These are phyloP conservation scores for Clarireedia paspali DNA, from an alignment of 2,329 filamentous ascomycete genomes.

Conservation along the genomic window DNA sequence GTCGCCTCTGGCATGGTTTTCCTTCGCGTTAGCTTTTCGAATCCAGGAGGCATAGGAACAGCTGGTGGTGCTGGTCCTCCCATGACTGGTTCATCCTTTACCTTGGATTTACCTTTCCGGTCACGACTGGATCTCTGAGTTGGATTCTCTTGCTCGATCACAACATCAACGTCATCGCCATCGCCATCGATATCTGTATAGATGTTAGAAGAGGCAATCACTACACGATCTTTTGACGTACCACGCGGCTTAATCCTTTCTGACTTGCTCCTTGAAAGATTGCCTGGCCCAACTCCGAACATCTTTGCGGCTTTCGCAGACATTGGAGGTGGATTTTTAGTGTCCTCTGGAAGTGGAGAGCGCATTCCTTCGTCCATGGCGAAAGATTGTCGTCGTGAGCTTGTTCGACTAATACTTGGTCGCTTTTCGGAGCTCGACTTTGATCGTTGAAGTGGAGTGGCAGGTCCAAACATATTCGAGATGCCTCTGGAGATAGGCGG, in stretches of 20 bases:
- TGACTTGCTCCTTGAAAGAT: constrained; percentile 41
- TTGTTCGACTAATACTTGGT: constrained; percentile 44
- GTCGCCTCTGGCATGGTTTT: constrained; percentile 18
- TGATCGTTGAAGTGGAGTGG: constrained; percentile 59
- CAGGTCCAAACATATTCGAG: constrained; percentile 60
- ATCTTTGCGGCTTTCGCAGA: constrained; percentile 72
- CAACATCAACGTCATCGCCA: constrained; percentile 44
- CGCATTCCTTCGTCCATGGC: constrained; percentile 52
- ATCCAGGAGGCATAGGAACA: constrained; percentile 26
- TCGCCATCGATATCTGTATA: constrained; percentile 29
- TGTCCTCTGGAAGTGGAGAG: constrained; percentile 66
- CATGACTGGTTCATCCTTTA: constrained; percentile 27
- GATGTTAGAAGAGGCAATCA: constrained; percentile 14
- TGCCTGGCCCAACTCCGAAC: constrained; percentile 49
- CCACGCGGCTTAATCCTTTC: constrained; percentile 39
- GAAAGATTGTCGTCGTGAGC: constrained; percentile 60
- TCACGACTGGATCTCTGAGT: constrained; percentile 41
- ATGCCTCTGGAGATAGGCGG: constrained; percentile 38
- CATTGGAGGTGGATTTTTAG: constrained; percentile 42
- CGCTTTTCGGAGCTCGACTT: constrained; percentile 62
- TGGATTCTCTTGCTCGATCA: constrained; percentile 37
- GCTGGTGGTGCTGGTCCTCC: constrained; percentile 20
- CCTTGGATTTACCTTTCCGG: constrained; percentile 35
- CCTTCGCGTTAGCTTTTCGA: constrained; percentile 23
- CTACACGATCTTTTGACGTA: constrained; percentile 18